Evolutionary conservation across 805 yeast genomes (phyloP).

Genomic region (Kluyveromyces dobzhanskii): DNA sequence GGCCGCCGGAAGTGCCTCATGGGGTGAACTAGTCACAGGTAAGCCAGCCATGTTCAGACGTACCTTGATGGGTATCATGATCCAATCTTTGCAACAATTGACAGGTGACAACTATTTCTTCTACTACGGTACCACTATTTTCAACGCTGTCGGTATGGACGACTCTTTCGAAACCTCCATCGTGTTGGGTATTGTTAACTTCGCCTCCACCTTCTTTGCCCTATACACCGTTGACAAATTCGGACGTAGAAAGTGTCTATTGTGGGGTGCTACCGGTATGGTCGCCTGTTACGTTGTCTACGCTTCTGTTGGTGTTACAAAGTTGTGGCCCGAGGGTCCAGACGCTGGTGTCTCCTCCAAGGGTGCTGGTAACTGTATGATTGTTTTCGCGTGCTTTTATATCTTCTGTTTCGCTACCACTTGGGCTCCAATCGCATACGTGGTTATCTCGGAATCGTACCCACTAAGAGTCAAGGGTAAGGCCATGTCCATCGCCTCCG

Average conservation of each 20-base stretch:
- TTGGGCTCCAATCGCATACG: constrained; percentile 70
- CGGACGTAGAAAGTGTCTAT: constrained; percentile 42
- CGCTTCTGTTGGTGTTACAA: constrained; percentile 52
- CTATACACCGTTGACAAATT: constrained; percentile 43
- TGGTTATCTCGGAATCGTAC: constrained; percentile 60
- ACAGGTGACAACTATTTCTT: constrained; percentile 61
- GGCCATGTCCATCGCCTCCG: constrained; percentile 53
- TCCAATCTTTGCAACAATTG: constrained; percentile 59
- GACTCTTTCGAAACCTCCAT: constrained; percentile 54
- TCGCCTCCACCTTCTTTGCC: constrained; percentile 46
- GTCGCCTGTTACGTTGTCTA: constrained; percentile 37
- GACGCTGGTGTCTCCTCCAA: constrained; percentile 33
- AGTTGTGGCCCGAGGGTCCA: constrained; percentile 33
- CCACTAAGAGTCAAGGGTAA: constrained; percentile 63
- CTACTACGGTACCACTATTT: constrained; percentile 57
- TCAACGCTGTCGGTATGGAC: constrained; percentile 49
- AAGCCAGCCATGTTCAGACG: constrained; percentile 49
- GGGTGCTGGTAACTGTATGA: constrained; percentile 59
- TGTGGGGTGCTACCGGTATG: constrained; percentile 44
- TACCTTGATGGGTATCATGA: constrained; percentile 44
- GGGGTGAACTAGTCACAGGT: constrained; percentile 60
- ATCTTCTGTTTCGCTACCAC: constrained; percentile 70
- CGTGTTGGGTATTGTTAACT: constrained; percentile 50
- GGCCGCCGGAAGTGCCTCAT: constrained; percentile 55
- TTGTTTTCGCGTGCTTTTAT: constrained; percentile 61